Evolutionary conservation across 305 asterid genomes (phyloP), one percentile per base, ranked within the genome.

Genomic region (Rubia tinctorum): DNA sequence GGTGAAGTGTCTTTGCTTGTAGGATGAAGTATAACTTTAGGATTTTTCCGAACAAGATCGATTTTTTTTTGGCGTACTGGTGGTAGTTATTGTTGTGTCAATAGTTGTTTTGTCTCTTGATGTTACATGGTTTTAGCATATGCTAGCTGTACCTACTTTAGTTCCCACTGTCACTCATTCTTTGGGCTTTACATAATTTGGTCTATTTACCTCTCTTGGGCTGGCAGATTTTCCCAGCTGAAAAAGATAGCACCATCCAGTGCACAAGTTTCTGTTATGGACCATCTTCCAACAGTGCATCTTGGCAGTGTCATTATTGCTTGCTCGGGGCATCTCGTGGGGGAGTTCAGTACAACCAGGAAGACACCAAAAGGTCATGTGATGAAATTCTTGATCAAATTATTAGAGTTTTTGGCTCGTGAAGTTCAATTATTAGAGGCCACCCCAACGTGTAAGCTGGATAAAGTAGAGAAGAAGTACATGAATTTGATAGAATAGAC

Each of bases 391-490:
- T 61, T 42, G 51, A 23, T 59, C 75, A 71, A 58, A 56, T 71
- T 55, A 55, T 56, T n/a, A 43, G 6, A 56, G 66, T 56, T 55
- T 34, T 71, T 55, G 20, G 20, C 20, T 42, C 7, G 23, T 58
- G 22, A 25, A 22, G 18, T 40, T 58, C 56, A 71, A 71, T 71
- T 71, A 71, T 71, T 42, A 60, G 56, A 20, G 63, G 23, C 60
- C 11, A 53, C 0, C 37, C 66, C 44, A 14, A 39, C 53, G 37
- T 27, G n/a, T 49, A 43, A 13, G 53, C 2, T 20, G 71, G 64
- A 62, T n/a, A 73, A 34, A 25, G 61, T 47, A 72, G 69, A 20
- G 7, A 71, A 25, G 60, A 73, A 55, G 64, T 30, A 47, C 9
- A 10, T 13, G 42, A 22, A 23, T 20, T 15, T n/a, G 1, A 7